A percentile compares a stretch with the other conserved stretches of the same genome.
These are phyloP conservation scores for Sodiomyces alkalinus DNA, from an alignment of 2,329 filamentous ascomycete species.

Conservation along the genomic window DNA sequence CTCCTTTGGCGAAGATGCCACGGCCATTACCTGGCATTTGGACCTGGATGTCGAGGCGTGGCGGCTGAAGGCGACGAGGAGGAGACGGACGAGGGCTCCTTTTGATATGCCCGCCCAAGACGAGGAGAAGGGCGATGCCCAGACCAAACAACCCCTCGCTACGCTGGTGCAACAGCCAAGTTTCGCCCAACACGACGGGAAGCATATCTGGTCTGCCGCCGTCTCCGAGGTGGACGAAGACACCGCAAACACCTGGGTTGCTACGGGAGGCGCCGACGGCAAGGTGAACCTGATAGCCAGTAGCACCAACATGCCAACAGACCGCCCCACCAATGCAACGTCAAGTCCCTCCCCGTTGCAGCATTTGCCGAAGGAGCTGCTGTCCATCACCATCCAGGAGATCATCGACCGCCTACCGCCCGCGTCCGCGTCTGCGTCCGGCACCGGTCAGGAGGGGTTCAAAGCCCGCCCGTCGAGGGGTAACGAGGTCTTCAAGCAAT, in stretches of 20 bases:
- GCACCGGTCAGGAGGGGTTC: slow-evolving; percentile 1
- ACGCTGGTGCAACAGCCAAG: slow-evolving; percentile 39
- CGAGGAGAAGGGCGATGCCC: slow-evolving; percentile 3
- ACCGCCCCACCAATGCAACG: too few relatives aligned
- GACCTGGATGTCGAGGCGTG: slow-evolving; percentile 16
- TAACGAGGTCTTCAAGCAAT: slow-evolving; percentile 47
- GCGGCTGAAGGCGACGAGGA: too few relatives aligned
- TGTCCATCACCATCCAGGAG: slow-evolving; percentile 17
- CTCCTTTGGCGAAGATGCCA: slow-evolving; percentile 77
- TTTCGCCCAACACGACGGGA: slow-evolving; percentile 59
- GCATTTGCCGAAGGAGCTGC: slow-evolving; percentile 5
- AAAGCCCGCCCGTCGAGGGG: too few relatives aligned
- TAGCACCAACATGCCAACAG: too few relatives aligned
- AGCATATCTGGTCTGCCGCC: slow-evolving; percentile 68
- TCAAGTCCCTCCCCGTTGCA: neutral
- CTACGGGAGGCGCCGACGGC: slow-evolving; percentile 78
- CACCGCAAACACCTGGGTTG: slow-evolving; percentile 25
- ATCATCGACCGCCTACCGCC: slow-evolving; percentile 12
- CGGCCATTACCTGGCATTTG: slow-evolving; percentile 56
- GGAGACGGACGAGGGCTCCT: neutral
- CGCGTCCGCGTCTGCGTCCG: too few relatives aligned
- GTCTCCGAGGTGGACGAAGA: slow-evolving; percentile 2
- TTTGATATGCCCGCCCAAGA: too few relatives aligned
- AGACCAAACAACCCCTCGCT: too few relatives aligned
- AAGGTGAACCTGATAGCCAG: slow-evolving; percentile 35